Evolutionary conservation across 169 alveolate species (phyloP), one percentile per base, ranked within the genome.

Genomic region (Besnoitia besnoiti): DNA sequence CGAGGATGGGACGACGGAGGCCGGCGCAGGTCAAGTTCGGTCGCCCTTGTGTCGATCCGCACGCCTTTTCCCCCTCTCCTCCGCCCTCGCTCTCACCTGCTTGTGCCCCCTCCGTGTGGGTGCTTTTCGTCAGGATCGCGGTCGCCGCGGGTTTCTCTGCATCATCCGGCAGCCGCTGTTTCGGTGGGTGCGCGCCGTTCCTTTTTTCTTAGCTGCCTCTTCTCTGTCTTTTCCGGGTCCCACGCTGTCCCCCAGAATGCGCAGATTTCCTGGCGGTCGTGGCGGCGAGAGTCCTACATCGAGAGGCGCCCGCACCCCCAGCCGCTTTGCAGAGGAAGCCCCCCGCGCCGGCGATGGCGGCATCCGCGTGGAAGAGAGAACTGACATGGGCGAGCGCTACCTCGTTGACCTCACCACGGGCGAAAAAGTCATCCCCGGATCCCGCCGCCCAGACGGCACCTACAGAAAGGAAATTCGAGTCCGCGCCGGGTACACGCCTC

Each of bases 381-480:
- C 91, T 0, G 88, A 33, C 59, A 61, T 39, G 55, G 94, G 94
- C 55, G 91, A 91, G 61, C 42, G 79, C 0, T 91, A 91, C 49
- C 73, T 84, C 42, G 87, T 82, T 7, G 85, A 90, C 61, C 7
- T 75, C 67, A 46, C 87, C 27, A 82, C 94, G 0, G 94, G 94
- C 8, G 92, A 92, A 24, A 51, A 49, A 76, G 46, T 92, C 55
- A 92, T 92, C 30, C 75, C 85, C 0, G 92, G 88, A 62, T 35
- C 79, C 77, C 61, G 85, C 37, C 82, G 94, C 3, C 85, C 90
- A 33, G 94, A 92, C 76, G 94, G 94, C 37, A 75, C 90, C 30
- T 27, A 35, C 82, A n/a, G 94, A 19, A 85, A 73, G 59, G 92
- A 89, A 8, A 92, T 92, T 40, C 47, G 92, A 2, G 94, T 92